phyloP scores from a whole-genome alignment of 352 stramenopile species.

The Plasmopara viticola region DNA sequence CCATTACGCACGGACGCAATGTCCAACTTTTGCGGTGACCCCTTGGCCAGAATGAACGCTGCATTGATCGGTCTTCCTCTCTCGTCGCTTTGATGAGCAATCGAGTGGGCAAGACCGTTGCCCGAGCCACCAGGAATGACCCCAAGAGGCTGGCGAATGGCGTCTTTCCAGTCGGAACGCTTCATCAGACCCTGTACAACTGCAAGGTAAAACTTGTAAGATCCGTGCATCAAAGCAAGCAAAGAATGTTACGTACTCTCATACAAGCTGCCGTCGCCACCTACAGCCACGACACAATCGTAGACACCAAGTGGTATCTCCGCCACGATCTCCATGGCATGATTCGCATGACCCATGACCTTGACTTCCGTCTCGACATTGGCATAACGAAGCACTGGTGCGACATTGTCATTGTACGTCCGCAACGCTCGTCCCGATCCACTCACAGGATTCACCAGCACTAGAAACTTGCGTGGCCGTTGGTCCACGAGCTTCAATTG shows the following conservation, averaged over 20 bases:
- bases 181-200: conserved; percentile 73
- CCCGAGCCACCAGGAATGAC: conserved; percentile 55
- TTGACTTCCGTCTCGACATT: conserved; percentile 41
- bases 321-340: conserved; percentile 50
- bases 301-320: conserved; percentile 43
- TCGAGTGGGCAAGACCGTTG: conserved; percentile 64
- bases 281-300: conserved; percentile 63
- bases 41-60: conserved; percentile 62
- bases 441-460: conserved; percentile 71
- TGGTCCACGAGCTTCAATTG: conserved; percentile 20
- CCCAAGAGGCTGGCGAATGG: conserved; percentile 57
- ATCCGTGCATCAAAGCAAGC: not conserved
- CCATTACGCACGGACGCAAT: conserved; percentile 54
- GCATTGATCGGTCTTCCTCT: conserved; percentile 42
- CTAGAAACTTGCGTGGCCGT: conserved; percentile 38
- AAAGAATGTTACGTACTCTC: conserved; percentile 31
- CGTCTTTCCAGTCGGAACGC: conserved; percentile 58
- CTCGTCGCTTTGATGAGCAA: conserved; percentile 46
- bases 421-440: conserved; percentile 40
- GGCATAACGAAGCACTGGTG: conserved; percentile 43
- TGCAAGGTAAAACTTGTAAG: conserved; percentile 14
- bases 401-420: conserved; percentile 50
- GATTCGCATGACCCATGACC: conserved; percentile 40
- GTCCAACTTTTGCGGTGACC: conserved; percentile 56
- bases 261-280: conserved; percentile 63